These are phyloP conservation scores for Vitis hybrid DNA, from an alignment of 177 flowering plant genomes.

Conservation along the genomic window DNA sequence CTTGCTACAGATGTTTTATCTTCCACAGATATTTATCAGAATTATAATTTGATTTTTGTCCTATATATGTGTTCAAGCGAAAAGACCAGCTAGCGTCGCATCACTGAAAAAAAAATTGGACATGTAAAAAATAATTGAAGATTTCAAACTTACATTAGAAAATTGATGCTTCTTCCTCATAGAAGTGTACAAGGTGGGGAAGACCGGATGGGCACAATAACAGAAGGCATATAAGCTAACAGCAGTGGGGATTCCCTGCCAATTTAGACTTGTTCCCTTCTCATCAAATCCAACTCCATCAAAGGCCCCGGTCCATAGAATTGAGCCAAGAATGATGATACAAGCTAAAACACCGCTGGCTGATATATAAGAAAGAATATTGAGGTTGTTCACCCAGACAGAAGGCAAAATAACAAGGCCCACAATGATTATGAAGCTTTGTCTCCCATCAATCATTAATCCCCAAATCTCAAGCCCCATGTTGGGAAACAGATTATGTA, in stretches of 20 bases:
- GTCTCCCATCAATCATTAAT: conserved; percentile 35
- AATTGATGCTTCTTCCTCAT: conserved; percentile 50
- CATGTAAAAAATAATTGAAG: not conserved
- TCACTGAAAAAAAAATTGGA: too few relatives aligned
- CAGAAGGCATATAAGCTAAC: conserved; percentile 63
- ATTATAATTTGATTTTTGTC: too few relatives aligned
- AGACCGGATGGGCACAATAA: conserved; percentile 69
- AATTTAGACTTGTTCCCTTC: conserved; percentile 35
- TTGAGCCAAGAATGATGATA: conserved; percentile 38
- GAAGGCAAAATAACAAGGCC: conserved; percentile 54
- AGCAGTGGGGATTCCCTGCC: conserved; percentile 52
- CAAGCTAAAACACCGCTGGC: conserved; percentile 67
- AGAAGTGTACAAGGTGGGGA: conserved; percentile 69
- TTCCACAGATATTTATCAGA: too few relatives aligned
- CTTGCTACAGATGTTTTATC: too few relatives aligned
- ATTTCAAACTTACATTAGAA: conserved; percentile 36
- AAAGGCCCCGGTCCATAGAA: conserved; percentile 41
- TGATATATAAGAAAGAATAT: conserved; percentile 58
- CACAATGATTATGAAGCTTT: conserved; percentile 40
- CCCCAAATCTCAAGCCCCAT: conserved; percentile 28
- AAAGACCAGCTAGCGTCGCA: too few relatives aligned
- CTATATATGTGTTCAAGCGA: too few relatives aligned
- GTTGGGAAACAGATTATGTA: conserved; percentile 44
- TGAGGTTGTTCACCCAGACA: conserved; percentile 48
- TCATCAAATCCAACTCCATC: conserved; percentile 51